phyloP scores from a whole-genome alignment of 176 grass and related monocot genomes.

The Triticum dicoccoides region DNA sequence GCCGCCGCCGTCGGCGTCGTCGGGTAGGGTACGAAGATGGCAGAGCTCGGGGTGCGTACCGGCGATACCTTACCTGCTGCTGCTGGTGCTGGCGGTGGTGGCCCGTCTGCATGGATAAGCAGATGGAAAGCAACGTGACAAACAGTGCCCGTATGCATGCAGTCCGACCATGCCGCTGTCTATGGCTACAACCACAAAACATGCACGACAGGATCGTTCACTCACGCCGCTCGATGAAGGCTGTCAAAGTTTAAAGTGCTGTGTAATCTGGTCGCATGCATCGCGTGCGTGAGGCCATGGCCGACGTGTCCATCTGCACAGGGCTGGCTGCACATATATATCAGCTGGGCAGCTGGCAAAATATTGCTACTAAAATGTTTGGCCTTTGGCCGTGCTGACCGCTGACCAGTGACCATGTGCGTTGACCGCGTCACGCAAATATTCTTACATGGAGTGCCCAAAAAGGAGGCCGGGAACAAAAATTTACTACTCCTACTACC shows the following conservation, averaged over 20 bases:
- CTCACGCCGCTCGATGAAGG: neutral
- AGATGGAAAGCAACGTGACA: neutral
- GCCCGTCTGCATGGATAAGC: neutral
- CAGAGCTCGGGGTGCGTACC: neutral
- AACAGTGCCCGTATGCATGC: neutral
- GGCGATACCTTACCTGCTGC: neutral
- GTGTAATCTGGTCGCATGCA: neutral
- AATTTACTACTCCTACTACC: neutral
- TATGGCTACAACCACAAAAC: neutral
- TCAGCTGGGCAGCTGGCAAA: no score
- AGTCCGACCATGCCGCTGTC: neutral
- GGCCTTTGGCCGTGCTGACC: neutral
- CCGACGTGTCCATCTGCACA: no score
- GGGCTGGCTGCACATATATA: no score
- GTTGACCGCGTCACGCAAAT: neutral
- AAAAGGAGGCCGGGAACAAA: neutral
- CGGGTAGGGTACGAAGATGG: neutral
- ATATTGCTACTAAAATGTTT: no score
- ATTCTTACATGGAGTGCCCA: neutral
- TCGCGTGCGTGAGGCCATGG: neutral
- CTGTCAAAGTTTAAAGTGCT: neutral
- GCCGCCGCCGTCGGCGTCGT: neutral
- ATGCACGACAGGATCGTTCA: neutral
- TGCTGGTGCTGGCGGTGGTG: no score
- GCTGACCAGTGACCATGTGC: neutral